Evolutionary conservation across 257 asterid species (phyloP).

Genomic region (Nicotiana attenuata): DNA sequence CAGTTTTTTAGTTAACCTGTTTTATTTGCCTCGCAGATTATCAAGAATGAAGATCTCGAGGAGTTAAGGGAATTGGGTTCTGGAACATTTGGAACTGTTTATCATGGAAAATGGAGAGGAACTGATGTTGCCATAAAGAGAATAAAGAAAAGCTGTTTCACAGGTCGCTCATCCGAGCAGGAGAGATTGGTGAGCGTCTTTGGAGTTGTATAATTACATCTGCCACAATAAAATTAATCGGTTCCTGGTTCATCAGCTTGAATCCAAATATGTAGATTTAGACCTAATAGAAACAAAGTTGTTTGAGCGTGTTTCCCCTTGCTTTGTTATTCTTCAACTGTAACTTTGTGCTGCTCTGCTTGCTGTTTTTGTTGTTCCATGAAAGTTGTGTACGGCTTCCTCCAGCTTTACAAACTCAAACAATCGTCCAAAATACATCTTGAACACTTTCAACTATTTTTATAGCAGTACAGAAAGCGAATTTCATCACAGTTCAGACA

Average conservation of each 20-base stretch:
- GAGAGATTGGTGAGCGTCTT: slow-evolving; percentile 56
- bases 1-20: background rate
- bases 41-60: slow-evolving; percentile 80
- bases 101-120: slow-evolving; percentile 98
- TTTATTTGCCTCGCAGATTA: slow-evolving; percentile 44
- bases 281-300: background rate
- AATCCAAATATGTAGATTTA: background rate
- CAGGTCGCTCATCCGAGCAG: slow-evolving; percentile 86
- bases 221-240: background rate
- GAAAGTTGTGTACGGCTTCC: background rate
- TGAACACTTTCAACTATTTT: background rate
- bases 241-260: background rate
- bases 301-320: background rate
- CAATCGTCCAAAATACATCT: background rate
- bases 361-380: background rate
- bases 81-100: slow-evolving; percentile 94
- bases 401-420: background rate
- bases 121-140: slow-evolving; percentile 93
- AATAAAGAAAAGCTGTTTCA: slow-evolving; percentile 83
- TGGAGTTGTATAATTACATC: background rate
- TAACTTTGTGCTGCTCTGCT: slow-evolving; percentile 3
- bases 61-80: slow-evolving; percentile 92
- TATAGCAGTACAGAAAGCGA: background rate
- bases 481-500: background rate
- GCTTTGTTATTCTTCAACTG: background rate